Evolutionary conservation across 169 alveolate genomes (phyloP), one percentile per base, ranked within the genome.

Genomic region (Perkinsus marinus): DNA sequence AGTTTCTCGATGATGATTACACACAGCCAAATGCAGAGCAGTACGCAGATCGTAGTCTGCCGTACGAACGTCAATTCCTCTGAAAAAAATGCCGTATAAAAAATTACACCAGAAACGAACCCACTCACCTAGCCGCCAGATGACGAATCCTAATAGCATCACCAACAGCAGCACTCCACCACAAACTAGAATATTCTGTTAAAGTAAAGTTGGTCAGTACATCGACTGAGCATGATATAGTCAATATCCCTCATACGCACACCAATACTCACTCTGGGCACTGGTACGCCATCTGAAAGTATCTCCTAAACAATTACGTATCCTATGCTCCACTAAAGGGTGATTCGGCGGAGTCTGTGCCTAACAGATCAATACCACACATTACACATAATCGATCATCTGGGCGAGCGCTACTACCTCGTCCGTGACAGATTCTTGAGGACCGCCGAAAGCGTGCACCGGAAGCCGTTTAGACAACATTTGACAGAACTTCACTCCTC

Each of bases 401-500:
- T 10, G 46, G 79, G 79, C 79, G 37, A 57, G 37, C 79, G 34
- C 79, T 3, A 41, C 22, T 16, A 57, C 79, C 79, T 57, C 79
- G 22, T 57, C 79, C 26, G 79, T 57, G 22, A 57, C 34, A 30
- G 79, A 19, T 19, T 57, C 79, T 57, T 57, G 79, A 13, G 79
- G 79, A 2, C 79, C 79, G 34, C 79, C 79, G 22, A 57, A 57
- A 19, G 79, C 79, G 22, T 57, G 79, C 79, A 57, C 79, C 26
- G 79, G 79, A 2, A 57, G 22, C 36, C 79, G 79, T 26, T 57
- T 57, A 26, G 79, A 57, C 3, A 57, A 30, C 79, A 57, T 57
- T 26, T 57, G 79, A 30, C 79, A 90, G 43, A 90, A 90, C 89
- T 90, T 39, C 39, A 36, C 43, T 36, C 92, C 92, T 41, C 92